A percentile compares a stretch with the other conserved stretches of the same genome.
phyloP scores from a whole-genome alignment of 2,329 filamentous ascomycete species.

The Epicoccum nigrum region DNA sequence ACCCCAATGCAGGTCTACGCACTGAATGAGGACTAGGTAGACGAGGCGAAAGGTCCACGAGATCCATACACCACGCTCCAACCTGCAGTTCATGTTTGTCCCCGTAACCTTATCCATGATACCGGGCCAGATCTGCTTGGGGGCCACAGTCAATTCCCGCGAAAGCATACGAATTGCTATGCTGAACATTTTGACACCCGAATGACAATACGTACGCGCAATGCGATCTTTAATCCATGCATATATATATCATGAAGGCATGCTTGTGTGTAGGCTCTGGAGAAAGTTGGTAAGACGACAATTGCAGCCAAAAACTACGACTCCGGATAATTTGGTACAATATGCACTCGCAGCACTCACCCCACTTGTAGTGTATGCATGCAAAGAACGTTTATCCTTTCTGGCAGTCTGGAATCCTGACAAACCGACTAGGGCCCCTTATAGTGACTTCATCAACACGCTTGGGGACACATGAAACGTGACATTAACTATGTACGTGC shows the following conservation, averaged over 20 bases:
- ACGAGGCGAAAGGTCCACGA: constrained; percentile 24
- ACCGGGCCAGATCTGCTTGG: constrained; percentile 39
- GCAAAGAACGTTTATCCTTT: background rate
- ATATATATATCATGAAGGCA: background rate
- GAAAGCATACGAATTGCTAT: constrained; percentile 17
- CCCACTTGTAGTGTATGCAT: constrained; percentile 14
- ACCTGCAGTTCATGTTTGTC: constrained; percentile 36
- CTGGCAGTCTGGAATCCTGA: constrained; percentile 3
- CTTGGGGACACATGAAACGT: background rate
- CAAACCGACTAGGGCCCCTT: constrained; percentile 8
- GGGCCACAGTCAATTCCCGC: constrained; percentile 27
- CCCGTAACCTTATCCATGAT: constrained; percentile 44
- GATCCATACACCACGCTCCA: constrained; percentile 20
- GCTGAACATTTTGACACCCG: background rate
- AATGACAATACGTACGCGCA: background rate
- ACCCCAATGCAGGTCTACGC: constrained; percentile 30
- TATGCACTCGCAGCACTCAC: constrained; percentile 9
- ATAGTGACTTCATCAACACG: background rate
- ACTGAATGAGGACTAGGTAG: constrained; percentile 12
- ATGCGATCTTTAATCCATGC: no score
- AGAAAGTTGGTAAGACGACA: background rate
- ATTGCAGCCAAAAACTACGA: constrained; percentile 3
- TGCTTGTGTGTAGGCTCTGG: no score
- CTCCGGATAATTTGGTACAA: constrained; percentile 5
- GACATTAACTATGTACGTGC: background rate